Evolutionary conservation across 1,284 basidiomycete species (phyloP).

Genomic region (Rhizoctonia solani): DNA sequence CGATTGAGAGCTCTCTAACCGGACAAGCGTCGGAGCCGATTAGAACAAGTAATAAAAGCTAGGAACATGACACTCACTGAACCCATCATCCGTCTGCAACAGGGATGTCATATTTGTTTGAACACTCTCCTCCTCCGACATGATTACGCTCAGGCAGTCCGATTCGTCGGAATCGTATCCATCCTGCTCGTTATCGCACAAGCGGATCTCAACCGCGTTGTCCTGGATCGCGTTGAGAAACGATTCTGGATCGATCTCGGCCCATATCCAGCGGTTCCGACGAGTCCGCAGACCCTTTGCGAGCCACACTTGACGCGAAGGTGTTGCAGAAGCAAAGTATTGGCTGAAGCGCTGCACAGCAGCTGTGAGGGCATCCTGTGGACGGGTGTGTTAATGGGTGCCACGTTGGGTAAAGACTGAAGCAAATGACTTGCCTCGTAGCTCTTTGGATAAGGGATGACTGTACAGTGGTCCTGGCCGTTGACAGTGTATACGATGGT

Average conservation of each 20-base stretch:
- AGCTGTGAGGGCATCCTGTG: conserved; percentile 26
- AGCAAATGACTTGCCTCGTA: conserved; percentile 13
- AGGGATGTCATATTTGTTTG: conserved; percentile 17
- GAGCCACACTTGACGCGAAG: conserved; percentile 22
- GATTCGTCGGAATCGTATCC: conserved; percentile 27
- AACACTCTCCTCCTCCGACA: conserved; percentile 30
- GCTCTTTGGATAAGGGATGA: conserved; percentile 28
- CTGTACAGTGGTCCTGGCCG: conserved; percentile 23
- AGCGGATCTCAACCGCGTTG: conserved; percentile 19
- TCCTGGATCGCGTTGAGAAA: conserved; percentile 16
- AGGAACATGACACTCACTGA: background rate
- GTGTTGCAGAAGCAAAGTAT: conserved; percentile 15
- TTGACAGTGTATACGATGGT: conserved; percentile 22
- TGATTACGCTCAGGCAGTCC: conserved; percentile 26
- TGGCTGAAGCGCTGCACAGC: conserved; percentile 29
- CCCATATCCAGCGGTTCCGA: conserved; percentile 31
- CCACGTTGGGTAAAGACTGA: background rate
- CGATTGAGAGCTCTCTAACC: conserved; percentile 13
- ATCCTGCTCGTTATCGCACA: conserved; percentile 29
- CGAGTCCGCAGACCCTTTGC: conserved; percentile 27
- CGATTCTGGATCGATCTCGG: conserved; percentile 16
- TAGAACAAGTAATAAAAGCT: background rate
- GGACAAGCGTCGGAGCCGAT: background rate
- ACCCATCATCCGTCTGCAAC: background rate
- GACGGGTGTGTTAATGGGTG: background rate